Conservation (phyloP, 129 eudicot genomes). For the Escallonia rubra region DNA sequence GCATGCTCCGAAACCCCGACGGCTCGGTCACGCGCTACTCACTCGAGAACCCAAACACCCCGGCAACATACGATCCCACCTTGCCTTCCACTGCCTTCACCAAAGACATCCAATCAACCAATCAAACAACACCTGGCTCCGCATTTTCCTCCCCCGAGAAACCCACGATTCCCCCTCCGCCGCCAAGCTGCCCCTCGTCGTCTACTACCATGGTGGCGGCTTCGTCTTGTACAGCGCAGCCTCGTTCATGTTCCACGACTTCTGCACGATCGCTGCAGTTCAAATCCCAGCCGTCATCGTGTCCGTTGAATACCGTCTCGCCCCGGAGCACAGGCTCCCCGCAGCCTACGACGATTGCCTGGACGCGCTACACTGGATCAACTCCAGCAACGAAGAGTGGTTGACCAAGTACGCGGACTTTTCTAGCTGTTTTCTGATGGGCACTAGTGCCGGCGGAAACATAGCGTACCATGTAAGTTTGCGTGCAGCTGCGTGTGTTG, state of each 20-base stretch:
- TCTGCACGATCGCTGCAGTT: conserved; percentile 3
- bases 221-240: conserved; percentile 13
- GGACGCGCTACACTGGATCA: conserved; percentile 17
- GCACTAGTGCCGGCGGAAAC: conserved; percentile 29
- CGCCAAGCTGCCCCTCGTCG: conserved; percentile 20
- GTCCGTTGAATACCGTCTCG: conserved; percentile 20
- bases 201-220: conserved; percentile 22
- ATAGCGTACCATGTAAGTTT: conserved; percentile 14
- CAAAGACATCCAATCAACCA: conserved; percentile 11
- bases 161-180: conserved; percentile 2
- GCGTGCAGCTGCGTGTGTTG: neutral
- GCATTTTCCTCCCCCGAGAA: neutral
- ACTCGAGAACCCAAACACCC: neutral
- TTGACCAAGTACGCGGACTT: conserved; percentile 14
- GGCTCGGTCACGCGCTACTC: conserved; percentile 24
- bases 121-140: neutral
- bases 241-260: neutral
- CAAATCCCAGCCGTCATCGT: conserved; percentile 3
- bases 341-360: conserved; percentile 23
- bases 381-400: conserved; percentile 12
- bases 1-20: conserved; percentile 17
- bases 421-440: conserved; percentile 9
- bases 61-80: conserved; percentile 6
- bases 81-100: conserved; percentile 3
- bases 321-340: conserved; percentile 26